A percentile compares a stretch with the other conserved stretches of the same genome.
phyloP scores from a whole-genome alignment of 2,329 filamentous ascomycete species.

The Diaporthe humulicola region DNA sequence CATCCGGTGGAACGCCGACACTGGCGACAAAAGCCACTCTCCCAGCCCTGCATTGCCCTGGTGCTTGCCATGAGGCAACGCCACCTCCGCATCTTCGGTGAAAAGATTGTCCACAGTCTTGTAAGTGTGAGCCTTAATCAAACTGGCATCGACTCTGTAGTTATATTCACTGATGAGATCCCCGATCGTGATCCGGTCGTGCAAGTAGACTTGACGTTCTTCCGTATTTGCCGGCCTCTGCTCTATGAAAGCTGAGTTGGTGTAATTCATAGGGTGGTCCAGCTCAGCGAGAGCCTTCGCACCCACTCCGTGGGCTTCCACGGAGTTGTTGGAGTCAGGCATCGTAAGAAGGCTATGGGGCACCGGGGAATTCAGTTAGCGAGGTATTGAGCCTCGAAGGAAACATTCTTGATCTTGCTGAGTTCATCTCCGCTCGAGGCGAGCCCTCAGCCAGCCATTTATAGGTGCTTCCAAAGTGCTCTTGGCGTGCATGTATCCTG shows the following conservation, averaged over 20 bases:
- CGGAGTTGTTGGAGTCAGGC: neutral
- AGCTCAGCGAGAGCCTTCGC: neutral
- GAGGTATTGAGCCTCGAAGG: neutral
- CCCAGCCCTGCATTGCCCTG: neutral
- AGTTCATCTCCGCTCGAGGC: neutral
- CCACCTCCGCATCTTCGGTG: neutral
- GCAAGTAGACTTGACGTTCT: neutral
- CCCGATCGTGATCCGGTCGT: neutral
- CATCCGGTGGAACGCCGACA: conserved; percentile 2
- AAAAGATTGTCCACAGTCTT: neutral
- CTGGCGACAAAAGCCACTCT: conserved; percentile 6
- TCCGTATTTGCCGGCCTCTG: neutral
- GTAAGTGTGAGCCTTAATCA: neutral
- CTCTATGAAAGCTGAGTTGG: neutral
- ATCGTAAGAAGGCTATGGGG: neutral
- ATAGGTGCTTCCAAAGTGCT: neutral
- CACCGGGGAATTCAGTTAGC: neutral
- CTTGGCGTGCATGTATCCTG: neutral
- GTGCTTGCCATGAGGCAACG: neutral
- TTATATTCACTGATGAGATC: conserved; percentile 16
- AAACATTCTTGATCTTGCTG: neutral
- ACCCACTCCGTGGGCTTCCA: neutral
- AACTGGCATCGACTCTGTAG: neutral
- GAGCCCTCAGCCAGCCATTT: neutral
- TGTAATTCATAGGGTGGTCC: conserved; percentile 1